Base-by-base conservation (phyloP, 2,329 filamentous ascomycete species). In the Catunica adiposa region DNA sequence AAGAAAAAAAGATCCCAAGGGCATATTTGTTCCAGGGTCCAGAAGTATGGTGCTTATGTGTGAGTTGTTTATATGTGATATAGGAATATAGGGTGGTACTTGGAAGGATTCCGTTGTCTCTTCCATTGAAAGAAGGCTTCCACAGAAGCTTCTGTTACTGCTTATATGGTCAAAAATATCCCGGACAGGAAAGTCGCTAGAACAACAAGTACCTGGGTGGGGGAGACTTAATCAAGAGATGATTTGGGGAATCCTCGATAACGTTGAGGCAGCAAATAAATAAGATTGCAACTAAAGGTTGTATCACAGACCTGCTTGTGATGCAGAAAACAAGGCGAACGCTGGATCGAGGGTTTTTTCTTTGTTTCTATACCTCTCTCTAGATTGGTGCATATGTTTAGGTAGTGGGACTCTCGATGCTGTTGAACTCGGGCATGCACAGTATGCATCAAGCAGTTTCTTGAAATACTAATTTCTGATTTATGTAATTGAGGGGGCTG, bases 61-160 rank as follows among this genome's bases (percentile, higher is more conserved):
- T 48, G 44, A 48, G 44, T 48, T 48, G 44, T 48, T 48, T 48
- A 48, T 48, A 48, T n/a, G 40, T 22, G 22, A 48, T 9, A 48
- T 9, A 25, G 23, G 17, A 48, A 25, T 25, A 48, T 29, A 48
- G 44, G 23, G 44, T 48, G 11, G 44, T 25, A 48, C 17, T 48
- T 48, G 44, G 44, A 48, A 44, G 44, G 44, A 48, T 48, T 48
- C 23, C 23, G 22, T 7, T 8, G 20, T 48, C 23, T 48, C 44
- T 48, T 48, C 15, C 40, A n/a, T 44, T n/a, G 2, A 48, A 48
- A 48, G 44, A 48, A 48, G 20, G 23, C 44, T 48, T 48, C 44
- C 17, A 48, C 44, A 48, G 38, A 23, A 48, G 44, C 44, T 48
- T 48, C 44, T 23, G 23, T 25, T 48, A 44, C 40, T 44, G 40